Conservation (phyloP, 495 filamentous ascomycete genomes). For the Gamarada debralockiae region DNA sequence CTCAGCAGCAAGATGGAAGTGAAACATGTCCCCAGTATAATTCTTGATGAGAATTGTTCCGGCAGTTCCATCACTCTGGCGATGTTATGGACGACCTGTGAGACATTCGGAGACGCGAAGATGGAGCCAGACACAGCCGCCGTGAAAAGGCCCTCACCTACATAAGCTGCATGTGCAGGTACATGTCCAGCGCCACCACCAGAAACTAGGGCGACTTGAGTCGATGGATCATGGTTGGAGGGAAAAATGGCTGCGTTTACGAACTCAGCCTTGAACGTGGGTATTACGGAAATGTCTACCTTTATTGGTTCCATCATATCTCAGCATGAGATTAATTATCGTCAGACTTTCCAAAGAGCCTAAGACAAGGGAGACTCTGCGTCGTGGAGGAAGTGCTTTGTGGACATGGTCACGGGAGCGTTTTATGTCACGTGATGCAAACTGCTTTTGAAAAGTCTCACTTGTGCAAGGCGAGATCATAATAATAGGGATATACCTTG, state of each 20-base stretch:
- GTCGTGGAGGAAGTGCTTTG: too few species aligned
- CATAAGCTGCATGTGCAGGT: conserved; percentile 43
- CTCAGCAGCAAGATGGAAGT: conserved; percentile 90
- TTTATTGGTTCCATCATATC: conserved; percentile 61
- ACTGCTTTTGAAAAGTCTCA: too few species aligned
- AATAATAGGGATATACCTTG: too few species aligned
- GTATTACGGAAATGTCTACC: too few species aligned
- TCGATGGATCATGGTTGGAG: not conserved
- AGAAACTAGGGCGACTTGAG: conserved; percentile 63
- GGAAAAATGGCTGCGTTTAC: conserved; percentile 1
- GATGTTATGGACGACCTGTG: conserved; percentile 61
- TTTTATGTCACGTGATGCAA: too few species aligned
- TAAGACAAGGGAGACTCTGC: too few species aligned
- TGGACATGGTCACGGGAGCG: too few species aligned
- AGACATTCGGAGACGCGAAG: conserved; percentile 66
- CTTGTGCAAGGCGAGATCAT: too few species aligned
- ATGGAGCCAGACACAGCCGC: conserved; percentile 69
- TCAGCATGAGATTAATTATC: conserved; percentile 57
- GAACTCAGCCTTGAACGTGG: not conserved
- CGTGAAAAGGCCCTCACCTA: conserved; percentile 52
- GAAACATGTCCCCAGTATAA: conserved; percentile 77
- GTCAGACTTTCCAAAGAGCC: too few species aligned
- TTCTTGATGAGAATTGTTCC: conserved; percentile 70
- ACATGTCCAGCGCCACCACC: conserved; percentile 75
- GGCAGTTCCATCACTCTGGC: conserved; percentile 24